These are phyloP conservation scores for Vishniacozyma victoriae DNA, from an alignment of 768 basidiomycete genomes.

Conservation along the genomic window DNA sequence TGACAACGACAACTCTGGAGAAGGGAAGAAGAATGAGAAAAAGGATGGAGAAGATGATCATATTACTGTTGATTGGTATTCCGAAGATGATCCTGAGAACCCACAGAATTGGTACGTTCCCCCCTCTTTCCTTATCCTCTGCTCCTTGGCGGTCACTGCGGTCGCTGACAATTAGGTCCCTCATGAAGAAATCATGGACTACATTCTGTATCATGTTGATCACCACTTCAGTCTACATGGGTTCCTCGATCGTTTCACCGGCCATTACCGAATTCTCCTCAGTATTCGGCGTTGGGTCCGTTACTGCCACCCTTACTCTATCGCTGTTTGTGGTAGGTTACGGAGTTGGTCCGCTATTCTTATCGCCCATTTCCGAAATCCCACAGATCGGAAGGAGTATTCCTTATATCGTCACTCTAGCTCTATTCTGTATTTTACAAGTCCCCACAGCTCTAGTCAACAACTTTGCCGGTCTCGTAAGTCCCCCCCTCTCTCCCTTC, in stretches of 20 bases:
- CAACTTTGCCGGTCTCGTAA: slow-evolving; percentile 41
- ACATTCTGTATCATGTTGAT: slow-evolving; percentile 30
- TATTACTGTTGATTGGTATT: slow-evolving; percentile 36
- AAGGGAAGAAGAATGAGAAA: neutral
- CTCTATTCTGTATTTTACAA: slow-evolving; percentile 46
- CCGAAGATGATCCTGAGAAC: slow-evolving; percentile 35
- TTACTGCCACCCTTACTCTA: slow-evolving; percentile 40
- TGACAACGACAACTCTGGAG: neutral
- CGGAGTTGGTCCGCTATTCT: slow-evolving; percentile 42
- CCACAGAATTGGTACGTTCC: slow-evolving; percentile 29
- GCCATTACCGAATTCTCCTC: slow-evolving; percentile 16
- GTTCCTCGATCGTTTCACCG: slow-evolving; percentile 31
- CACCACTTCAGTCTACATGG: slow-evolving; percentile 37
- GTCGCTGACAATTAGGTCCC: slow-evolving; percentile 2
- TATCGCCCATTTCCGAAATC: slow-evolving; percentile 42
- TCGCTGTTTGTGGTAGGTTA: slow-evolving; percentile 48
- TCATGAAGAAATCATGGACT: slow-evolving; percentile 28
- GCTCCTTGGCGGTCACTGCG: too few species aligned
- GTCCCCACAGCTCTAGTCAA: slow-evolving; percentile 39
- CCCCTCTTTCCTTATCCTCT: too few species aligned
- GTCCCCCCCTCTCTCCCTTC: neutral
- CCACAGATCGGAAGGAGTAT: slow-evolving; percentile 46
- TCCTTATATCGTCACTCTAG: slow-evolving; percentile 46
- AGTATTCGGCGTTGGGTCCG: slow-evolving; percentile 28
- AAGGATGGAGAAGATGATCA: too few species aligned